A percentile compares a stretch with the other conserved stretches of the same genome.
These are phyloP conservation scores for Lagenaria siceraria DNA, from an alignment of 306 rosid species.

Conservation along the genomic window DNA sequence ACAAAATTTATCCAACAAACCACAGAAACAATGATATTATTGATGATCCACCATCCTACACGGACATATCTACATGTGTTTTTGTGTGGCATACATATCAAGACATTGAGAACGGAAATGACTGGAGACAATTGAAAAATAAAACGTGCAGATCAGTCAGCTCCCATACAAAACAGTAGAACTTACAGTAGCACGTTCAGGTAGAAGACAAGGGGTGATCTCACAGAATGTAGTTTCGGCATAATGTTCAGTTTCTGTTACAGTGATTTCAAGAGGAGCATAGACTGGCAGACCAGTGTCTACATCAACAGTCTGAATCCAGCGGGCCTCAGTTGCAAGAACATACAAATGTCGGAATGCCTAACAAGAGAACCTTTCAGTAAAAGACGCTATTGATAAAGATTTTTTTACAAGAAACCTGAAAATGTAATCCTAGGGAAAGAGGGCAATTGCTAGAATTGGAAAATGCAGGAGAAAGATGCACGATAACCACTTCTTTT, in stretches of 20 bases:
- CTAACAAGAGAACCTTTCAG: constrained; percentile 29
- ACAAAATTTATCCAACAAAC: background rate
- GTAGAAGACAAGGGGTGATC: constrained; percentile 94
- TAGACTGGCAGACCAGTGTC: constrained; percentile 92
- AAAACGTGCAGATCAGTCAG: background rate
- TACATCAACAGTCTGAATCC: constrained; percentile 96
- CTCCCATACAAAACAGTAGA: constrained; percentile 6
- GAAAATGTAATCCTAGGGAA: background rate
- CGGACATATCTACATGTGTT: background rate
- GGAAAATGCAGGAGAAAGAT: constrained; percentile 1
- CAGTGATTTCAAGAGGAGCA: constrained; percentile 81
- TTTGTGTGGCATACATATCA: background rate
- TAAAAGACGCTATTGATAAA: constrained; percentile 13
- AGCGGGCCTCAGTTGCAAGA: constrained; percentile 93
- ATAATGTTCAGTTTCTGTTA: constrained; percentile 79
- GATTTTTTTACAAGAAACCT: background rate
- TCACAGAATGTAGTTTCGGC: constrained; percentile 89
- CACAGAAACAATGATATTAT: background rate
- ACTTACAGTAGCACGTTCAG: constrained; percentile 83
- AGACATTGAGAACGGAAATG: background rate
- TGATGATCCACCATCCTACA: background rate
- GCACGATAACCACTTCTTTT: background rate
- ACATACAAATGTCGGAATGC: constrained; percentile 92
- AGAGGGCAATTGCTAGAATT: background rate
- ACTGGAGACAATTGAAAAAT: background rate